phyloP scores from a whole-genome alignment of 495 filamentous ascomycete genomes.

The Neurospora cerealis region DNA sequence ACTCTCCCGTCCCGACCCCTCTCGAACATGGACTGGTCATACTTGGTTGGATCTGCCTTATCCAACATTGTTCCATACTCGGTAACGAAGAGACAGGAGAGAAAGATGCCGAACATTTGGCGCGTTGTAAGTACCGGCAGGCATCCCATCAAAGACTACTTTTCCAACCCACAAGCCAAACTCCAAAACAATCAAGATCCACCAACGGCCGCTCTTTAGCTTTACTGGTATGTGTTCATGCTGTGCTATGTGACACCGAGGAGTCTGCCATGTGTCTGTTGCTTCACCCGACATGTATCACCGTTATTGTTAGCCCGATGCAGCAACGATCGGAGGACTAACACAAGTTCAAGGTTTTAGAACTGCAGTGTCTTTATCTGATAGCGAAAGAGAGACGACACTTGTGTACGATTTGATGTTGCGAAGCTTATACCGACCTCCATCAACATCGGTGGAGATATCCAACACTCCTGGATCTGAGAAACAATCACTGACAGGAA shows the following conservation, averaged over 20 bases:
- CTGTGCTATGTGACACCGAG: not conserved
- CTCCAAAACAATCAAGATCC: not conserved
- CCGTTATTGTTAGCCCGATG: not conserved
- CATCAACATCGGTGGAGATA: not conserved
- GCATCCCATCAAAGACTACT: not conserved
- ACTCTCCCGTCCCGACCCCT: not conserved
- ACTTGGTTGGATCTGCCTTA: not conserved
- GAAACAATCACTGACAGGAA: too few relatives aligned
- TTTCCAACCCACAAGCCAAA: not conserved
- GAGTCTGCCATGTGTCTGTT: not conserved
- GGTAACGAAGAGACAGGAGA: not conserved
- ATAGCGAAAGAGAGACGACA: not conserved
- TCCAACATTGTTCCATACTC: not conserved
- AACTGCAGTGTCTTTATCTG: too few relatives aligned
- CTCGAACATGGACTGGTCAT: not conserved
- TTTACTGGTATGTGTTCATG: not conserved
- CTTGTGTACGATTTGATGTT: not conserved
- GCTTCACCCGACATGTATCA: not conserved
- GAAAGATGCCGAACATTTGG: not conserved
- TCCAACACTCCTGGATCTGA: not conserved
- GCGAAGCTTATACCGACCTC: not conserved
- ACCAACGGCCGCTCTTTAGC: not conserved
- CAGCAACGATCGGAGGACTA: not conserved
- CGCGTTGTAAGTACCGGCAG: not conserved
- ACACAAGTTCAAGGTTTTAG: not conserved